Evolutionary conservation across 495 filamentous ascomycete genomes (phyloP).

Genomic region (Penicillium crystallinum): DNA sequence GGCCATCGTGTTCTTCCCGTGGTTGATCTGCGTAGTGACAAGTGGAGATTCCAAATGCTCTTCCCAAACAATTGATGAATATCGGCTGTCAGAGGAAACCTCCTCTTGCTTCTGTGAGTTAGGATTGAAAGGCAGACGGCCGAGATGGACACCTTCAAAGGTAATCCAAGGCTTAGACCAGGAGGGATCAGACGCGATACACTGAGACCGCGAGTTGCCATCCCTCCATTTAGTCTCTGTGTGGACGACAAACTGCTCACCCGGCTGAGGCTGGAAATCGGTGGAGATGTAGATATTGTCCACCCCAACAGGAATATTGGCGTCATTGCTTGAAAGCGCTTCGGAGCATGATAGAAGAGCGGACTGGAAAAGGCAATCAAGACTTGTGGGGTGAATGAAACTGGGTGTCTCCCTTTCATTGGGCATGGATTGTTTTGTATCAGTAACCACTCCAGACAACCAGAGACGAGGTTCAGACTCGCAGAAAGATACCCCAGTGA

Average conservation of each 20-base stretch:
- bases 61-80: slow-evolving; percentile 16
- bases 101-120: slow-evolving; percentile 14
- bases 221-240: slow-evolving; percentile 12
- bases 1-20: slow-evolving; percentile 1
- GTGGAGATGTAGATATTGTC: slow-evolving; percentile 19
- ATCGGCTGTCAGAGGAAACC: slow-evolving; percentile 7
- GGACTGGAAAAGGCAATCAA: slow-evolving; percentile 31
- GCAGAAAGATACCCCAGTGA: slow-evolving; percentile 14
- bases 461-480: slow-evolving; percentile 18
- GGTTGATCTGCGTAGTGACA: neutral
- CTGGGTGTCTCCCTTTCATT: slow-evolving; percentile 15
- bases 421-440: slow-evolving; percentile 21
- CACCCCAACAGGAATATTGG: slow-evolving; percentile 20
- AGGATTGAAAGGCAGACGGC: slow-evolving; percentile 16
- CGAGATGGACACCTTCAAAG: slow-evolving; percentile 20
- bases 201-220: slow-evolving; percentile 14
- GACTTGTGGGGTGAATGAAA: slow-evolving; percentile 31
- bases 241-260: slow-evolving; percentile 17
- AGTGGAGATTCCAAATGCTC: slow-evolving; percentile 19
- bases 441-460: slow-evolving; percentile 14
- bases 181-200: slow-evolving; percentile 15
- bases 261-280: slow-evolving; percentile 9
- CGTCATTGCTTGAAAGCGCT: slow-evolving; percentile 9
- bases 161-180: slow-evolving; percentile 17
- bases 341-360: slow-evolving; percentile 20